phyloP scores from a whole-genome alignment of 106 monocot species.

The Dioscorea zingiberensis region DNA sequence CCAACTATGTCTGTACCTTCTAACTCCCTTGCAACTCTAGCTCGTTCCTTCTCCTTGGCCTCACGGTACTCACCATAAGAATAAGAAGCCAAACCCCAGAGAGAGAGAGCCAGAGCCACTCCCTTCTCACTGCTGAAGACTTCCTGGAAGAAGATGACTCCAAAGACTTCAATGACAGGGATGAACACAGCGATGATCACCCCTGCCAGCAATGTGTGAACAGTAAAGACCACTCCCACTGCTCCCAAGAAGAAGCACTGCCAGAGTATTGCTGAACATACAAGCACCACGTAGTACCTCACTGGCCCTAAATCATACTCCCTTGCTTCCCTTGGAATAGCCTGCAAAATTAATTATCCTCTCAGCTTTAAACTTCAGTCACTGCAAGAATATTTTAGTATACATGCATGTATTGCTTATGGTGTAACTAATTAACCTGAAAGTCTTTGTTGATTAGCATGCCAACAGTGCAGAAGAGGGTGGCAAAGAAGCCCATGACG shows the following conservation, averaged over 20 bases:
- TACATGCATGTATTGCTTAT: too few species aligned
- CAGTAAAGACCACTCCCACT: conserved; percentile 7
- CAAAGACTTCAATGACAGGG: too few species aligned
- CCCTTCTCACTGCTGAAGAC: too few species aligned
- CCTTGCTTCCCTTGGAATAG: conserved; percentile 11
- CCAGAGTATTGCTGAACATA: conserved; percentile 5
- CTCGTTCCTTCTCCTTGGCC: background rate
- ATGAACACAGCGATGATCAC: conserved; percentile 3
- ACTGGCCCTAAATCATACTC: conserved; percentile 9
- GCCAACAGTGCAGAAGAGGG: background rate
- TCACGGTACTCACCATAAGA: background rate
- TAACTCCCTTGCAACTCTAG: background rate
- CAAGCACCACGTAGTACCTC: conserved; percentile 13
- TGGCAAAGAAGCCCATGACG: background rate
- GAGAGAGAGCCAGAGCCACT: background rate
- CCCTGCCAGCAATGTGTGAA: conserved; percentile 15
- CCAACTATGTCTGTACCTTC: too few species aligned
- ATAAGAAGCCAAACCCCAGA: conserved; percentile 4
- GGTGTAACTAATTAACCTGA: conserved; percentile 12
- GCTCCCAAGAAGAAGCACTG: conserved; percentile 14
- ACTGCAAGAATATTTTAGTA: too few species aligned
- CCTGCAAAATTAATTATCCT: too few species aligned
- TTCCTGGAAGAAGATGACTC: too few species aligned
- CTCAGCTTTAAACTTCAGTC: too few species aligned
- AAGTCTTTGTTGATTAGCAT: conserved; percentile 11